A percentile compares a stretch with the other conserved stretches of the same genome.
These are phyloP conservation scores for Pseudomassariella vexata DNA, from an alignment of 2,329 filamentous ascomycete genomes.

Conservation along the genomic window DNA sequence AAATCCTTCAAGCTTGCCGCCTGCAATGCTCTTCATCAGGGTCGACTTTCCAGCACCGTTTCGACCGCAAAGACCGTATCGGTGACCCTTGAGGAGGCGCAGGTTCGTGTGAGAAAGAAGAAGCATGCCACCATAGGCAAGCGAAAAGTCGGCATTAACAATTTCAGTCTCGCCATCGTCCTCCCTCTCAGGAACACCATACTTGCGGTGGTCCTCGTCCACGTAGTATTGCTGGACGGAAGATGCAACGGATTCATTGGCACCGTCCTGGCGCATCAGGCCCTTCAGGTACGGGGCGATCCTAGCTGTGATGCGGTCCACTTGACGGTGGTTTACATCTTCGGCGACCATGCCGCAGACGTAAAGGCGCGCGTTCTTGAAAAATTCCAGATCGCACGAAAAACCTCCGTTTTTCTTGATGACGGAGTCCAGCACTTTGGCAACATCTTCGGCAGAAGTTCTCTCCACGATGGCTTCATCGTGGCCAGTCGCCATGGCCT, in stretches of 20 bases:
- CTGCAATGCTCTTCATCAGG: slow-evolving; percentile 92
- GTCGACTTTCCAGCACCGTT: slow-evolving; percentile 99
- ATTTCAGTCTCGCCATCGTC: slow-evolving; percentile 93
- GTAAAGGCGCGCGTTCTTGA: slow-evolving; percentile 64
- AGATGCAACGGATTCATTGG: slow-evolving; percentile 59
- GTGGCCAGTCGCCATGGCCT: slow-evolving; percentile 84
- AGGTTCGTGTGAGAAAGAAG: slow-evolving; percentile 94
- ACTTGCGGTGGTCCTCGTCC: slow-evolving; percentile 82
- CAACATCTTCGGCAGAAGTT: slow-evolving; percentile 66
- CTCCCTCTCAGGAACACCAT: slow-evolving; percentile 75
- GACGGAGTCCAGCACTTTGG: slow-evolving; percentile 67
- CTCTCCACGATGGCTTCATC: slow-evolving; percentile 62
- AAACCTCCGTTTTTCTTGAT: slow-evolving; percentile 65
- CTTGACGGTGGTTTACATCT: slow-evolving; percentile 76
- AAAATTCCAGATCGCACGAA: slow-evolving; percentile 56
- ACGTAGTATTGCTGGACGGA: slow-evolving; percentile 74
- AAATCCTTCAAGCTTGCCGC: slow-evolving; percentile 95
- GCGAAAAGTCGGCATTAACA: slow-evolving; percentile 95
- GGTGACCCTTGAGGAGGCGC: slow-evolving; percentile 88
- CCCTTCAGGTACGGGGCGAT: slow-evolving; percentile 71
- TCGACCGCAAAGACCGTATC: slow-evolving; percentile 92
- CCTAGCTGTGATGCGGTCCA: slow-evolving; percentile 63
- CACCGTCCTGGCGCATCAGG: slow-evolving; percentile 58
- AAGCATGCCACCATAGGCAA: slow-evolving; percentile 97
- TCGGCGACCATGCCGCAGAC: slow-evolving; percentile 81